phyloP scores from a whole-genome alignment of 2,329 filamentous ascomycete species.

The Arthroderma uncinatum region DNA sequence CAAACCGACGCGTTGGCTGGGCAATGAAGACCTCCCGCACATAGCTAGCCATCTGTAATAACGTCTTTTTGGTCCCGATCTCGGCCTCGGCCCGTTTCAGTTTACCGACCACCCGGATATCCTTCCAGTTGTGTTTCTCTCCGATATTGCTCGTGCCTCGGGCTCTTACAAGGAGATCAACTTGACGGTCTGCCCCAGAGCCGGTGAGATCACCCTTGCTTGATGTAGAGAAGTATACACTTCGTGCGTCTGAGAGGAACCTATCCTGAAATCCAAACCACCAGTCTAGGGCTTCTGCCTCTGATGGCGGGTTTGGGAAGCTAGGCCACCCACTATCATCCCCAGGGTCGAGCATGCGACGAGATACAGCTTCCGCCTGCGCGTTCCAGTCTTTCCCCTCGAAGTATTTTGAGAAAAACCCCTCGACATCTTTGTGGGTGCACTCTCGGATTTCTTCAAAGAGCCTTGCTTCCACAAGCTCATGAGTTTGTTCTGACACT shows the following conservation, averaged over 20 bases:
- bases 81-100: constrained; percentile 9
- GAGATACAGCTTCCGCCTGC: neutral
- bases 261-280: constrained; percentile 15
- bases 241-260: constrained; percentile 11
- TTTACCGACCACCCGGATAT: constrained; percentile 15
- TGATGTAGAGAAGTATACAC: constrained; percentile 10
- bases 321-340: constrained; percentile 7
- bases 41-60: constrained; percentile 15
- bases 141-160: neutral
- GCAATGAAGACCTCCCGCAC: constrained; percentile 11
- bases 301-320: constrained; percentile 10
- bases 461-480: constrained; percentile 13
- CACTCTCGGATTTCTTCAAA: constrained; percentile 15
- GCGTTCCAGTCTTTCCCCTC: constrained; percentile 16
- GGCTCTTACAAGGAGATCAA: constrained; percentile 15
- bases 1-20: constrained; percentile 24
- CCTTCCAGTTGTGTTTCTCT: constrained; percentile 15
- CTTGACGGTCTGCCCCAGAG: constrained; percentile 13
- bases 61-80: constrained; percentile 9
- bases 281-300: constrained; percentile 13
- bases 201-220: constrained; percentile 7
- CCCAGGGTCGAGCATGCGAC: neutral
- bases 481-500: constrained; percentile 16
- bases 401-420: constrained; percentile 18
- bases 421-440: constrained; percentile 14